Evolutionary conservation across 805 yeast genomes (phyloP), one percentile per base, ranked within the genome.

Genomic region (Candida vaughaniae): DNA sequence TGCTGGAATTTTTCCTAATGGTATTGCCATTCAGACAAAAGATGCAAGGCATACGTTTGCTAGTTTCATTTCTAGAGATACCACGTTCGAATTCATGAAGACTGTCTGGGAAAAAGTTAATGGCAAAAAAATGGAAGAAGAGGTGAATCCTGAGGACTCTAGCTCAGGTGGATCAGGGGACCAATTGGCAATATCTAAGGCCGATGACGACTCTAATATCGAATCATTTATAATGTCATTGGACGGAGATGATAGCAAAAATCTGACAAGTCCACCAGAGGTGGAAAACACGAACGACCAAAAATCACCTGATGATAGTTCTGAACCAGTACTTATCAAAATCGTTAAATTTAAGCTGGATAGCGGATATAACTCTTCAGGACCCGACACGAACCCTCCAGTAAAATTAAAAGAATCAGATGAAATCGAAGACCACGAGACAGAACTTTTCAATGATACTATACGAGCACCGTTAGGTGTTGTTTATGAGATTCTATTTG

Each of bases 1-100:
- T 0, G 96, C 87, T 5, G 96, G 95, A 0, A 66, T 91, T 16
- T 88, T 91, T 52, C 95, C 95, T 16, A 91, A 91, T 56, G 97
- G 95, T 3, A 87, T 91, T 27, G 65, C 75, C 5, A 69, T 88
- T 16, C 82, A 80, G 48, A 84, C 93, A 0, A 68, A 63, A 25
- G 75, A 69, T 60, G 75, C 72, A 4, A 78, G 76, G 43, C 85
- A 88, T 50, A 78, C 78, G 14, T 90, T 91, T 68, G 96, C 96
- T 10, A 86, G 95, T 38, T 89, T 91, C 53, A 66, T 87, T 5
- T 77, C 91, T 1, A 73, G 97, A 39, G 96, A 91, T 55, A 60
- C 80, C 6, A 82, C 95, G 0, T 76, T 76, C 47, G 83, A 81
- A 30, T 73, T 88, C 39, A 67, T 93, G 46, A 78, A 75, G 45